A percentile compares a stretch with the other conserved stretches of the same genome.
Evolutionary conservation across 352 stramenopile genomes (phyloP).

Genomic region (Albugo candida): DNA sequence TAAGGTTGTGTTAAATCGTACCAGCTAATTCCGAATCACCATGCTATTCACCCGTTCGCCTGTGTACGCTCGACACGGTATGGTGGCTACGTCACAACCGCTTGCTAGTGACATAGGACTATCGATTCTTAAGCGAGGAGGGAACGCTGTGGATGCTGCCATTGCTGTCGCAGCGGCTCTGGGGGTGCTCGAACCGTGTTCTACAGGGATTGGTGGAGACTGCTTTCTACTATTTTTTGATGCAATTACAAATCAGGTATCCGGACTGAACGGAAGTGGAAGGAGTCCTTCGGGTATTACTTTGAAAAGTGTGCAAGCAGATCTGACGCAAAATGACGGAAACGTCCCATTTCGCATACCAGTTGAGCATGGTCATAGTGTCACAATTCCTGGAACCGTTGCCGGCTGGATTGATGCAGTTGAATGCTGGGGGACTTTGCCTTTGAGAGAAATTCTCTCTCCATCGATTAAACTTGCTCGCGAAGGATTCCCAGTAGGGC

Average conservation of each 20-base stretch:
- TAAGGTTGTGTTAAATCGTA: too few species aligned
- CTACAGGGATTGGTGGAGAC: constrained; percentile 78
- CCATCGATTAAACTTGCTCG: constrained; percentile 81
- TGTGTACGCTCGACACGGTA: constrained; percentile 77
- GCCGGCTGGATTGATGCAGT: constrained; percentile 84
- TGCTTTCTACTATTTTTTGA: constrained; percentile 94
- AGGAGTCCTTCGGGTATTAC: constrained; percentile 63
- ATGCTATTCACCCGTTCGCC: constrained; percentile 37
- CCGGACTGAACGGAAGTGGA: constrained; percentile 85
- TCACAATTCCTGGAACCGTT: constrained; percentile 84
- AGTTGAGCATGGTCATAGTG: constrained; percentile 34
- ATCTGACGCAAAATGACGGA: constrained; percentile 15
- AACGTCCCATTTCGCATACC: constrained; percentile 18
- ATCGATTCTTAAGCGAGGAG: constrained; percentile 72
- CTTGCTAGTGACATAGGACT: constrained; percentile 85
- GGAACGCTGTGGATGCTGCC: constrained; percentile 89
- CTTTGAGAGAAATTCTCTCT: constrained; percentile 70
- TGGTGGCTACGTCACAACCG: constrained; percentile 87
- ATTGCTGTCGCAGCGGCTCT: constrained; percentile 35
- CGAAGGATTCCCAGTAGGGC: constrained; percentile 84
- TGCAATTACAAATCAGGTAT: constrained; percentile 58
- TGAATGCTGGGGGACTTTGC: constrained; percentile 62
- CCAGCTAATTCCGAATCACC: too few species aligned
- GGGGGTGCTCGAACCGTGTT: constrained; percentile 51
- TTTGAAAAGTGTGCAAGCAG: constrained; percentile 31